Evolutionary conservation across 495 filamentous ascomycete genomes (phyloP).

Genomic region (Talaromyces nanjingensis): DNA sequence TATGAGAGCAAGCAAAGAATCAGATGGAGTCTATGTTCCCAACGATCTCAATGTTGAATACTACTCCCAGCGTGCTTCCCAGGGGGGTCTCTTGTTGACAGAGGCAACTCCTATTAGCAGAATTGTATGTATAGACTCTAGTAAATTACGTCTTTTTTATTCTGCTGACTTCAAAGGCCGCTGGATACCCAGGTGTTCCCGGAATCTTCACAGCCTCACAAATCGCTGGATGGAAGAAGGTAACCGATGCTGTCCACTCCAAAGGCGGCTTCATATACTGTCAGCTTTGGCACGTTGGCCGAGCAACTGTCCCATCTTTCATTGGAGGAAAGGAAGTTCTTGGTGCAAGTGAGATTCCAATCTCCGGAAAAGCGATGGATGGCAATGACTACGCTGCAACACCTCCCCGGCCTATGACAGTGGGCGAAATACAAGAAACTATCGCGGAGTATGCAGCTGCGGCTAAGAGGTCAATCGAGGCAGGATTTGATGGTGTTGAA

Average conservation of each 20-base stretch:
- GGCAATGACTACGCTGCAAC: conserved; percentile 30
- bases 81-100: conserved; percentile 43
- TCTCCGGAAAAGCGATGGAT: conserved; percentile 21
- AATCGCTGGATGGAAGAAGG: conserved; percentile 51
- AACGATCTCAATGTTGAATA: conserved; percentile 34
- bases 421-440: conserved; percentile 48
- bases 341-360: conserved; percentile 29
- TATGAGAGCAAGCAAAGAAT: conserved; percentile 35
- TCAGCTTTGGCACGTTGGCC: conserved; percentile 65
- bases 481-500: conserved; percentile 74
- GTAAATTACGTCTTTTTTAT: no score
- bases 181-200: conserved; percentile 46
- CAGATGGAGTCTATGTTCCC: conserved; percentile 24
- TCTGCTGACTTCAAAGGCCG: conserved; percentile 32
- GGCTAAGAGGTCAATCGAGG: conserved; percentile 54
- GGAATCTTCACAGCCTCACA: conserved; percentile 59
- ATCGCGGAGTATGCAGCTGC: conserved; percentile 54
- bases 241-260: conserved; percentile 61
- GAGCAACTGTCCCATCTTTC: conserved; percentile 37
- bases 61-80: conserved; percentile 45
- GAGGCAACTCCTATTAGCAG: conserved; percentile 57
- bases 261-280: conserved; percentile 55
- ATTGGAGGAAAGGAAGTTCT: conserved; percentile 18
- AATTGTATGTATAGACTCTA: conserved; percentile 15
- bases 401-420: conserved; percentile 43